Conservation (phyloP, 1,284 basidiomycete genomes). For the Mycosarcoma mackinlayi region DNA sequence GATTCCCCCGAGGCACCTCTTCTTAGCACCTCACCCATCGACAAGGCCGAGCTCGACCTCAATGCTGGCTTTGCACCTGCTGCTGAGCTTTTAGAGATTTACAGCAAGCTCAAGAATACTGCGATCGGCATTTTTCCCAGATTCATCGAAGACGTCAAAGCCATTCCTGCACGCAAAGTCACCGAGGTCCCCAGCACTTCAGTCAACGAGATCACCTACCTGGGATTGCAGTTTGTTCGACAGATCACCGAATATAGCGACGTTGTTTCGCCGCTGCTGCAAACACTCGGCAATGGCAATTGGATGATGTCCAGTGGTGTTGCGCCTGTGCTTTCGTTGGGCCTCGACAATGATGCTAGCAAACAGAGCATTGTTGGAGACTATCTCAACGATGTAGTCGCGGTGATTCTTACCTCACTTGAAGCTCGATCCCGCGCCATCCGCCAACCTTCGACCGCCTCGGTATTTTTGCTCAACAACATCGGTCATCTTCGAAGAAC, state of each 20-base stretch:
- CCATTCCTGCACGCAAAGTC: slow-evolving; percentile 57
- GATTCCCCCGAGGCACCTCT: slow-evolving; percentile 38
- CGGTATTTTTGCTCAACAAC: slow-evolving; percentile 64
- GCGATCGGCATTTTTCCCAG: slow-evolving; percentile 62
- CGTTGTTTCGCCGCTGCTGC: slow-evolving; percentile 53
- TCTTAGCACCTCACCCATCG: slow-evolving; percentile 22
- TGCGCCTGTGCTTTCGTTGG: slow-evolving; percentile 56
- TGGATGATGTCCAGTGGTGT: slow-evolving; percentile 61
- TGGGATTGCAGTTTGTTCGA: slow-evolving; percentile 56
- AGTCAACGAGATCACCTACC: slow-evolving; percentile 64
- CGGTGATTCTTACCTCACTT: slow-evolving; percentile 51
- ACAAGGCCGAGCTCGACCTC: slow-evolving; percentile 42
- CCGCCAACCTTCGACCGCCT: slow-evolving; percentile 56
- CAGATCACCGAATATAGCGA: slow-evolving; percentile 60
- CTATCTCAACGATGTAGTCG: slow-evolving; percentile 57
- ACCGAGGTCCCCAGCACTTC: slow-evolving; percentile 57
- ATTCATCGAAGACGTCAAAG: slow-evolving; percentile 64
- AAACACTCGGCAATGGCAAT: slow-evolving; percentile 57
- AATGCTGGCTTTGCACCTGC: slow-evolving; percentile 36
- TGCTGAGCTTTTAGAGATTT: slow-evolving; percentile 33
- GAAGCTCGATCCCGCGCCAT: slow-evolving; percentile 56
- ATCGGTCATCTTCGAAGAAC: slow-evolving; percentile 51
- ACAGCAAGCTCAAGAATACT: slow-evolving; percentile 50
- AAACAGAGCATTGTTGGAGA: slow-evolving; percentile 48
- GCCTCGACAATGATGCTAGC: slow-evolving; percentile 44